These are phyloP conservation scores for Truncatella angustata DNA, from an alignment of 2,329 filamentous ascomycete genomes.

Conservation along the genomic window DNA sequence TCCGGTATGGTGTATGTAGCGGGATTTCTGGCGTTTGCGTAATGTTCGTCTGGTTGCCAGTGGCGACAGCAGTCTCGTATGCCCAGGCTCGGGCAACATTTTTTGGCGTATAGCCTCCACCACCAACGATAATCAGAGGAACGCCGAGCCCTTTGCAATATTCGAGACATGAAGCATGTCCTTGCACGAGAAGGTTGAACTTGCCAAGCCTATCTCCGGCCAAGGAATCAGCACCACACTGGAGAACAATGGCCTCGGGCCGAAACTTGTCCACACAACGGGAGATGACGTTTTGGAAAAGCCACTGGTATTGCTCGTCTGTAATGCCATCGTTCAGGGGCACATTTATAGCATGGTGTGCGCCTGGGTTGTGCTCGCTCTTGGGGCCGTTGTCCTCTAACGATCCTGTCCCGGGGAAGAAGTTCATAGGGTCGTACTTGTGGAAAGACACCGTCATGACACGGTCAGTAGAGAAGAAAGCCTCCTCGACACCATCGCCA, in stretches of 20 bases:
- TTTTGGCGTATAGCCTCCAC: conserved; percentile 92
- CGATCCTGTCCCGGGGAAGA: conserved; percentile 90
- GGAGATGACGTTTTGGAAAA: conserved; percentile 81
- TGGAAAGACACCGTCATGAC: conserved; percentile 95
- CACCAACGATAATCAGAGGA: conserved; percentile 87
- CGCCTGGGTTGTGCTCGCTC: conserved; percentile 80
- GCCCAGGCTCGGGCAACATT: conserved; percentile 97
- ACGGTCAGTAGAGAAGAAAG: conserved; percentile 84
- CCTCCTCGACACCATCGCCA: conserved; percentile 86
- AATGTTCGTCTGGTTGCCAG: conserved; percentile 70
- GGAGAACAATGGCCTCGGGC: conserved; percentile 88
- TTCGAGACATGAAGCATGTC: conserved; percentile 86
- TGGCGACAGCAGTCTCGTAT: conserved; percentile 90
- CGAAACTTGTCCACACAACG: conserved; percentile 78
- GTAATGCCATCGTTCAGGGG: conserved; percentile 89
- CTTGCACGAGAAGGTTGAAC: conserved; percentile 95
- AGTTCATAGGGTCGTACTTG: conserved; percentile 82
- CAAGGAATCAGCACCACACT: conserved; percentile 93
- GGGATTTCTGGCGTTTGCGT: conserved; percentile 64
- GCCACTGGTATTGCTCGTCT: conserved; percentile 80
- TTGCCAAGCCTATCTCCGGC: conserved; percentile 90
- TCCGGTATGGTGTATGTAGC: conserved; percentile 76
- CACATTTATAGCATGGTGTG: conserved; percentile 87
- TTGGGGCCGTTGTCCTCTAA: conserved; percentile 82
- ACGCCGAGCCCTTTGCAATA: conserved; percentile 80